Percentiles rank a stretch among this genome's conserved stretches.
phyloP scores from a whole-genome alignment of 345 rosid species.

The Eucalyptus guilfoylei region DNA sequence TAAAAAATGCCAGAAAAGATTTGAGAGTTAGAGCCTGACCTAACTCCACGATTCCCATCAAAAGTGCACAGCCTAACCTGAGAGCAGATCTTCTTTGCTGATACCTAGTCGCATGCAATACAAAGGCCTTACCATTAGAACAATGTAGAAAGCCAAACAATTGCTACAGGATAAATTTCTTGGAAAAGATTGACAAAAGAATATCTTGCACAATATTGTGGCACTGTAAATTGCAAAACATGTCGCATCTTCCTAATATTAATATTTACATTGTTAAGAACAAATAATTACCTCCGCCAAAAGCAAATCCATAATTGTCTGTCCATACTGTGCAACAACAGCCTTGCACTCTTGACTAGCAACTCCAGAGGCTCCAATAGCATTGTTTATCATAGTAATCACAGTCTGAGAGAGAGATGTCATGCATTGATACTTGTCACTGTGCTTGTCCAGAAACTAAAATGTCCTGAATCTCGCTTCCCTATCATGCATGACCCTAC shows the following conservation, averaged over 20 bases:
- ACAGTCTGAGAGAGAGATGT: conserved; percentile 30
- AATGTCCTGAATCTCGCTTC: neutral
- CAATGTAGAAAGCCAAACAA: neutral
- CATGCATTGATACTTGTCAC: neutral
- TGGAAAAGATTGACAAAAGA: neutral
- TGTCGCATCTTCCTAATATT: neutral
- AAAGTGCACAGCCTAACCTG: conserved; percentile 78
- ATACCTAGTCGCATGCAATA: conserved; percentile 22
- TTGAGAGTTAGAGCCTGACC: conserved; percentile 27
- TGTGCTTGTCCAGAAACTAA: neutral
- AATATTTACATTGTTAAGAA: neutral
- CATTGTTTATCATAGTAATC: conserved; percentile 74
- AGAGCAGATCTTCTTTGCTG: conserved; percentile 75
- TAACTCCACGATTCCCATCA: conserved; percentile 69
- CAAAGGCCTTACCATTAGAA: neutral
- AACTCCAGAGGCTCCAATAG: conserved; percentile 84
- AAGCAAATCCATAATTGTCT: conserved; percentile 58
- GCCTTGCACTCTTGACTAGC: conserved; percentile 81
- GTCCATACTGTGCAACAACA: conserved; percentile 76
- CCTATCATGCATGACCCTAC: neutral
- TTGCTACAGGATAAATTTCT: neutral
- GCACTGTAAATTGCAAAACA: neutral
- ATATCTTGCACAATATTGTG: neutral
- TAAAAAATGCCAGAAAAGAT: neutral
- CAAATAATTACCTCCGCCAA: conserved; percentile 28